These are phyloP conservation scores for Cryptococcus depauperatus DNA, from an alignment of 1,284 basidiomycete genomes.

Conservation along the genomic window DNA sequence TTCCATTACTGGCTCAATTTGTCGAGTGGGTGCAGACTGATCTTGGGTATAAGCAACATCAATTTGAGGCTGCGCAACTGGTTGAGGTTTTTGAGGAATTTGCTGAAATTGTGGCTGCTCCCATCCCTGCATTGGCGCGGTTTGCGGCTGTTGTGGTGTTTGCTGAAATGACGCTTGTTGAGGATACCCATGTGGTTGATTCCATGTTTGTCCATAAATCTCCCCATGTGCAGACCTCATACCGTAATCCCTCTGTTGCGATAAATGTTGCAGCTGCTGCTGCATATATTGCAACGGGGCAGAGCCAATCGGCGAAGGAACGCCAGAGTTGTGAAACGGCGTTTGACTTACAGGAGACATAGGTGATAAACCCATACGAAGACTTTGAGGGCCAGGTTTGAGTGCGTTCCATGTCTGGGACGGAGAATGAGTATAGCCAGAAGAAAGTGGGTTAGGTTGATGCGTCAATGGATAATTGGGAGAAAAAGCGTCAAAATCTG, in stretches of 20 bases:
- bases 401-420: constrained; percentile 10
- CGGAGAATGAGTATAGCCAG: constrained; percentile 14
- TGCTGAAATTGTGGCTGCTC: constrained; percentile 16
- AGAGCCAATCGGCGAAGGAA: constrained; percentile 24
- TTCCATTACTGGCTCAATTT: too few species aligned
- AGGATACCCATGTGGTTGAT: constrained; percentile 8
- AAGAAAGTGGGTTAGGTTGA: constrained; percentile 9
- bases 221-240: constrained; percentile 2
- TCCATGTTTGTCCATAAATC: constrained; percentile 9
- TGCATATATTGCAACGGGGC: constrained; percentile 17
- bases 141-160: constrained; percentile 7
- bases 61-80: constrained; percentile 30
- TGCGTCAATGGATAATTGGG: constrained; percentile 9
- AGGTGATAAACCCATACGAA: constrained; percentile 9
- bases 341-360: not conserved
- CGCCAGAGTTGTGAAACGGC: constrained; percentile 18
- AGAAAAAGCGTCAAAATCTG: constrained; percentile 10
- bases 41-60: too few species aligned
- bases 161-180: constrained; percentile 12
- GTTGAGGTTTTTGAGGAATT: too few species aligned
- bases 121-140: constrained; percentile 6
- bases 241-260: constrained; percentile 8
- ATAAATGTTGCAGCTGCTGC: constrained; percentile 11
- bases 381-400: constrained; percentile 7
- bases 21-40: too few species aligned